These are phyloP conservation scores for Inonotus hispidus DNA, from an alignment of 1,284 basidiomycete genomes.

Conservation along the genomic window DNA sequence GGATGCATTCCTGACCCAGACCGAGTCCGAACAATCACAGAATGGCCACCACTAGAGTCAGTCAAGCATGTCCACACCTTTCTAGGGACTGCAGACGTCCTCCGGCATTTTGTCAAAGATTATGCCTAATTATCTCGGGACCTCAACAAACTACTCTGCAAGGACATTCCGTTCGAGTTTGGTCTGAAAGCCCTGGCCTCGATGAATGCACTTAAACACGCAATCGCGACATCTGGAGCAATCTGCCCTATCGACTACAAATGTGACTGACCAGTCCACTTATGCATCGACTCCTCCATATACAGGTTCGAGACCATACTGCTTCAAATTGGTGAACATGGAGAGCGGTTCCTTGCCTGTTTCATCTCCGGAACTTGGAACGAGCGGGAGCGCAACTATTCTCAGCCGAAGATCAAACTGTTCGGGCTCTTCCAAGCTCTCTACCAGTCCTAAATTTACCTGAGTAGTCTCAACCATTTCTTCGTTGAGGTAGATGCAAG, in stretches of 20 bases:
- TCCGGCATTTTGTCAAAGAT: too few relatives aligned
- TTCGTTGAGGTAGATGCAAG: constrained; percentile 32
- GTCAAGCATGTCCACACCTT: constrained; percentile 27
- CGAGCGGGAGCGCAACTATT: too few relatives aligned
- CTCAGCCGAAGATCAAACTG: too few relatives aligned
- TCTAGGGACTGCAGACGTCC: constrained; percentile 24
- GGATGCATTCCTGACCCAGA: constrained; percentile 20
- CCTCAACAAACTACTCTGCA: too few relatives aligned
- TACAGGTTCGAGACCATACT: too few relatives aligned
- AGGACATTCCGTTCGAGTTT: constrained; percentile 13
- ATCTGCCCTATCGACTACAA: constrained; percentile 17
- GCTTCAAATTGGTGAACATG: too few relatives aligned
- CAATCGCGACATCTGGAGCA: not conserved
- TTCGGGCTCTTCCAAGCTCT: too few relatives aligned
- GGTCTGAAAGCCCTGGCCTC: not conserved
- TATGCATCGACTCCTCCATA: too few relatives aligned
- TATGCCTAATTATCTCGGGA: too few relatives aligned
- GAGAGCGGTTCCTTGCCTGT: too few relatives aligned
- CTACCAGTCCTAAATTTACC: constrained; percentile 20
- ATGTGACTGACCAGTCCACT: not conserved
- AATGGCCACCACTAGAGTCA: constrained; percentile 22
- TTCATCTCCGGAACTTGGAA: too few relatives aligned
- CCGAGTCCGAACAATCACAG: constrained; percentile 19
- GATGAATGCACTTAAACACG: constrained; percentile 11
- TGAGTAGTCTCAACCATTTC: constrained; percentile 27